phyloP scores from a whole-genome alignment of 495 filamentous ascomycete genomes.

The Talaromyces stipitatus region DNA sequence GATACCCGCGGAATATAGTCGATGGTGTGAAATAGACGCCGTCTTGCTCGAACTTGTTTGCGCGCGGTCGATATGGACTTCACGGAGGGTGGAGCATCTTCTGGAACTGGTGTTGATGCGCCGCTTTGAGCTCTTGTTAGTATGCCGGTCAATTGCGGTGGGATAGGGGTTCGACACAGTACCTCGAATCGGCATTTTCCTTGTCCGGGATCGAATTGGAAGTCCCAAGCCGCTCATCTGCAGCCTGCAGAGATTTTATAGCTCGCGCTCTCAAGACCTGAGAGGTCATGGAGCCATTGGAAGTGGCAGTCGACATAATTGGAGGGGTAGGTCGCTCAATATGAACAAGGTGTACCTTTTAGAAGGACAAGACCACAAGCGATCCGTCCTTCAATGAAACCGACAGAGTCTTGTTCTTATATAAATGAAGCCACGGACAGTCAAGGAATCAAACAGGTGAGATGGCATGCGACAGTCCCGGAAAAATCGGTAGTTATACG shows the following conservation, averaged over 20 bases:
- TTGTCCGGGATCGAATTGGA: background rate
- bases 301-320: conserved; percentile 5
- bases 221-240: background rate
- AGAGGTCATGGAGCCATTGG: conserved; percentile 3
- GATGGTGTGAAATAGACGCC: conserved; percentile 89
- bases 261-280: conserved; percentile 6
- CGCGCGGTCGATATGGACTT: conserved; percentile 77
- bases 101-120: conserved; percentile 78
- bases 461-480: background rate
- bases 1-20: conserved; percentile 90
- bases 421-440: background rate
- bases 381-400: too few species aligned
- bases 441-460: background rate
- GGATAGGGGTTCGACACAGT: background rate
- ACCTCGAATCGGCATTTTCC: conserved; percentile 1
- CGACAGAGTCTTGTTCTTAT: background rate
- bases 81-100: conserved; percentile 85
- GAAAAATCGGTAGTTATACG: background rate
- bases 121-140: conserved; percentile 46
- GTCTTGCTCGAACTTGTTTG: conserved; percentile 77
- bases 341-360: background rate
- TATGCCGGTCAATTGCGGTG: background rate
- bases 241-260: conserved; percentile 1
- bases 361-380: background rate
- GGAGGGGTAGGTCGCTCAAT: background rate